A percentile compares a stretch with the other conserved stretches of the same genome.
Evolutionary conservation across 2,329 filamentous ascomycete species (phyloP).

Genomic region (Pleoardoris graminearum): DNA sequence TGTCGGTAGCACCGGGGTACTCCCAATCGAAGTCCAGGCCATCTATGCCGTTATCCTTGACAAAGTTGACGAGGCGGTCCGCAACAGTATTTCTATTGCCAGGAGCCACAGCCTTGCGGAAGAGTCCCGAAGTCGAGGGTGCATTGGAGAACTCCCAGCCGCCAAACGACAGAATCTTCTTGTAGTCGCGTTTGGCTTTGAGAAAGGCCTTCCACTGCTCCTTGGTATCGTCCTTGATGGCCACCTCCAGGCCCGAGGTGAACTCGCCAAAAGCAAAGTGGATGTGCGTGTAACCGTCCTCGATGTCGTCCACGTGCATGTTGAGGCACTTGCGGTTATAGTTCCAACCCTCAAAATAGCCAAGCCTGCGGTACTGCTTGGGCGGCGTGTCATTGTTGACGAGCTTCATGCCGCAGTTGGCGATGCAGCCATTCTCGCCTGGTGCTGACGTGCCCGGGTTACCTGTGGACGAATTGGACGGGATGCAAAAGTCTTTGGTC

Average conservation of each 20-base stretch:
- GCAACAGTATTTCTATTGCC: constrained; percentile 43
- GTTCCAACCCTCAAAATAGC: constrained; percentile 15
- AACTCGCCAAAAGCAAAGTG: constrained; percentile 6
- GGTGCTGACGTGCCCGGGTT: constrained; percentile 11
- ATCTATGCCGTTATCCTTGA: constrained; percentile 25
- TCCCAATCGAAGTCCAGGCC: constrained; percentile 54
- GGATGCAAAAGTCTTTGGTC: constrained; percentile 8
- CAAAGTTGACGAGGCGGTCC: constrained; percentile 23
- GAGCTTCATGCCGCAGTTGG: constrained; percentile 13
- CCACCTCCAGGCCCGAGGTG: neutral
- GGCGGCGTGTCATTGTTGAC: constrained; percentile 7
- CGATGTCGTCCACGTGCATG: constrained; percentile 9
- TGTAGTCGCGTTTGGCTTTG: constrained; percentile 12
- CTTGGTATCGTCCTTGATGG: neutral
- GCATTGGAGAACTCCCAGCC: constrained; percentile 51
- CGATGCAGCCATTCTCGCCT: constrained; percentile 9
- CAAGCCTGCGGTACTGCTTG: constrained; percentile 1
- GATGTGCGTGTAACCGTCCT: constrained; percentile 6
- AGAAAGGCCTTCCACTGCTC: neutral
- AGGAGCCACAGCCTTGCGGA: constrained; percentile 40
- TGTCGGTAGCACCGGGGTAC: constrained; percentile 43
- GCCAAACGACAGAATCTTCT: constrained; percentile 49
- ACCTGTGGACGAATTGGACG: neutral
- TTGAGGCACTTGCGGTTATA: constrained; percentile 8
- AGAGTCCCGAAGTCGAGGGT: constrained; percentile 42